These are phyloP conservation scores for Lactarius hatsudake DNA, from an alignment of 768 basidiomycete species.

Conservation along the genomic window DNA sequence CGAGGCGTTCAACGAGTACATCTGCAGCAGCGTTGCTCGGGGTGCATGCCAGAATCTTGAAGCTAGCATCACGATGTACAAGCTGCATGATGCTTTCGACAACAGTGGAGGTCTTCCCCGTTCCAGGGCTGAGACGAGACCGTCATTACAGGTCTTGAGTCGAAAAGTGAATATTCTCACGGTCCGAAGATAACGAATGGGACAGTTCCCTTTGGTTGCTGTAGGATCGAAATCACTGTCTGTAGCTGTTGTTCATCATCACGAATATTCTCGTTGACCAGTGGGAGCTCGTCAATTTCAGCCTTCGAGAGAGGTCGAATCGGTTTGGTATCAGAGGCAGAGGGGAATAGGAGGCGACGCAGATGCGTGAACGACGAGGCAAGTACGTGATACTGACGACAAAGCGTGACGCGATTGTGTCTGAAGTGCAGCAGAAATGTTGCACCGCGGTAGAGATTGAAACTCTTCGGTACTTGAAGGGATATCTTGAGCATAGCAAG, in stretches of 20 bases:
- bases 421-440: slow-evolving; percentile 51
- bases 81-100: slow-evolving; percentile 40
- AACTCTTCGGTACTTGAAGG: slow-evolving; percentile 46
- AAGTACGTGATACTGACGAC: slow-evolving; percentile 59
- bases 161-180: slow-evolving; percentile 36
- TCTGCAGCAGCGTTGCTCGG: slow-evolving; percentile 40
- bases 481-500: slow-evolving; percentile 46
- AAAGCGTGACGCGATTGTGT: slow-evolving; percentile 52
- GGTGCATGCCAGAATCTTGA: slow-evolving; percentile 37
- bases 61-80: slow-evolving; percentile 26
- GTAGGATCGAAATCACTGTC: slow-evolving; percentile 48
- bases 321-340: slow-evolving; percentile 31
- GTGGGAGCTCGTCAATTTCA: slow-evolving; percentile 26
- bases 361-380: slow-evolving; percentile 41
- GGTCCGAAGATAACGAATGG: slow-evolving; percentile 68
- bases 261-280: slow-evolving; percentile 44
- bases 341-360: slow-evolving; percentile 52
- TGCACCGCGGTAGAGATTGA: slow-evolving; percentile 39
- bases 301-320: slow-evolving; percentile 20
- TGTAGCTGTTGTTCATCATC: slow-evolving; percentile 47
- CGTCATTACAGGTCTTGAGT: neutral
- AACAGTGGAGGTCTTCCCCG: slow-evolving; percentile 41
- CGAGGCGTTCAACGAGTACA: slow-evolving; percentile 35
- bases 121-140: slow-evolving; percentile 36
- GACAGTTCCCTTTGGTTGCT: slow-evolving; percentile 43